Conservation (phyloP, 345 rosid genomes). For the Kandelia obovata region DNA sequence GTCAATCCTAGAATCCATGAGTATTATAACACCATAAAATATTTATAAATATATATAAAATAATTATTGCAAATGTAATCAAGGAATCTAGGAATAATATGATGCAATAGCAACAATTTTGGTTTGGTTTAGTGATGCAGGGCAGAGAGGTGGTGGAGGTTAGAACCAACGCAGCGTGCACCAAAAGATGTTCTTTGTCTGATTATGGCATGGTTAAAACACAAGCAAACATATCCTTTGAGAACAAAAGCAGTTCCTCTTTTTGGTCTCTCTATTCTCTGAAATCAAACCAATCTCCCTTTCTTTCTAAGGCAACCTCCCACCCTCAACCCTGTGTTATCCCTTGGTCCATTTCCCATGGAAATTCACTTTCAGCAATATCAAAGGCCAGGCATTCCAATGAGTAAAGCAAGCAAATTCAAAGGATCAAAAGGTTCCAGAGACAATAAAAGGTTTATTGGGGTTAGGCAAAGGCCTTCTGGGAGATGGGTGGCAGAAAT, state of each 20-base stretch:
- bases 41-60: too few species aligned
- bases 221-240: background rate
- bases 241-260: background rate
- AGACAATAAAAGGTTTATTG: constrained; percentile 47
- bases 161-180: constrained; percentile 22
- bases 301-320: background rate
- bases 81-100: constrained; percentile 2
- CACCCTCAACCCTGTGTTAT: background rate
- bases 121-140: constrained; percentile 12
- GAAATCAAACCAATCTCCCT: background rate
- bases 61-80: background rate
- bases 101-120: constrained; percentile 1
- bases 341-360: constrained; percentile 22
- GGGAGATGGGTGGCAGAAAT: constrained; percentile 89
- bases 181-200: constrained; percentile 12
- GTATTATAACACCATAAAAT: too few species aligned
- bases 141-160: background rate
- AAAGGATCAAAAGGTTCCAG: constrained; percentile 31
- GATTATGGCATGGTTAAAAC: constrained; percentile 16
- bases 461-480: constrained; percentile 73
- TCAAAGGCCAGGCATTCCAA: background rate
- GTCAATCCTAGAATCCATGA: too few species aligned
- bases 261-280: background rate
- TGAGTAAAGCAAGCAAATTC: constrained; percentile 34
- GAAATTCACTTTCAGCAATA: constrained; percentile 47